Evolutionary conservation across 2,329 filamentous ascomycete genomes (phyloP).

Genomic region (Zelopaecilomyces penicillatus): DNA sequence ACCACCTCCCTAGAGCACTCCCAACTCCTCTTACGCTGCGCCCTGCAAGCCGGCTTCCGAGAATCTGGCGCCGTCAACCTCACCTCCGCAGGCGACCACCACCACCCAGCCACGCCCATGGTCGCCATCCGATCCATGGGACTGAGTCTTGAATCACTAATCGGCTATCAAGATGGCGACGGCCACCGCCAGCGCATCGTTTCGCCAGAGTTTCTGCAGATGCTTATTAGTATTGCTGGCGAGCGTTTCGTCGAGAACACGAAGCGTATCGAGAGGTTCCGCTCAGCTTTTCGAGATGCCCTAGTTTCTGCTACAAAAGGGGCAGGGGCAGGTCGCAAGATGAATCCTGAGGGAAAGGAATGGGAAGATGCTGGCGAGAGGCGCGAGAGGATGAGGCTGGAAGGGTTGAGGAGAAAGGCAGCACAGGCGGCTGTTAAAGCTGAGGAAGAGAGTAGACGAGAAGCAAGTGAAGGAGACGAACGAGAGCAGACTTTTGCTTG

Average conservation of each 20-base stretch:
- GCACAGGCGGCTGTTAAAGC: slow-evolving; percentile 34
- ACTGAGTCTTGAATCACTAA: slow-evolving; percentile 69
- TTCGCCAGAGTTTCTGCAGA: slow-evolving; percentile 56
- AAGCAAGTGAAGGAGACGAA: slow-evolving; percentile 12
- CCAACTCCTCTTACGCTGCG: slow-evolving; percentile 66
- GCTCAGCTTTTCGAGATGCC: slow-evolving; percentile 36
- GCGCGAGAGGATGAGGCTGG: slow-evolving; percentile 47
- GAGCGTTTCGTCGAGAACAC: slow-evolving; percentile 64
- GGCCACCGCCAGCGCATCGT: slow-evolving; percentile 44
- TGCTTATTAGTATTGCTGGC: slow-evolving; percentile 62
- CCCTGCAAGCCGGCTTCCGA: slow-evolving; percentile 74
- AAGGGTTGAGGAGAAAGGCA: slow-evolving; percentile 47
- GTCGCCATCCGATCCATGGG: slow-evolving; percentile 82
- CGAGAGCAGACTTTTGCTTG: slow-evolving; percentile 4
- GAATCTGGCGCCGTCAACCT: slow-evolving; percentile 79
- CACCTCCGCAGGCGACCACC: slow-evolving; percentile 25
- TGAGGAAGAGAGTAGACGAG: slow-evolving; percentile 5
- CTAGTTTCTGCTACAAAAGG: slow-evolving; percentile 12
- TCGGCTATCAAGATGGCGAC: slow-evolving; percentile 46
- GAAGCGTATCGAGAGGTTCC: slow-evolving; percentile 59
- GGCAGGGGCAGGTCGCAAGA: slow-evolving; percentile 6
- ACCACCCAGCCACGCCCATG: slow-evolving; percentile 47
- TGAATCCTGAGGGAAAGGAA: slow-evolving; percentile 28
- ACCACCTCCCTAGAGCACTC: slow-evolving; percentile 68
- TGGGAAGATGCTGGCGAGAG: slow-evolving; percentile 49